Evolutionary conservation across 345 rosid genomes (phyloP).

Genomic region (Corchorus olitorius): DNA sequence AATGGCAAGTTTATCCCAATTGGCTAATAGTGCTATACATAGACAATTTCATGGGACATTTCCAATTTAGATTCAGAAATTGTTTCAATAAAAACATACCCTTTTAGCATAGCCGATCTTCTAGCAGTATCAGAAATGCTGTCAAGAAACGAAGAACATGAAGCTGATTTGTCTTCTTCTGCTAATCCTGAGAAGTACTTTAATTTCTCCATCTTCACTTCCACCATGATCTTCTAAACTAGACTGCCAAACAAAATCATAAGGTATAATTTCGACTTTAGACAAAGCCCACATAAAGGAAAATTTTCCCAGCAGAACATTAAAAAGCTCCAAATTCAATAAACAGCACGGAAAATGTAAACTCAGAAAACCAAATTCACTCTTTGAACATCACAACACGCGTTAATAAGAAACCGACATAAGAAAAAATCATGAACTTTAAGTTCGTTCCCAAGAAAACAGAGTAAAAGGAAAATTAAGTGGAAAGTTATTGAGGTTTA

Average conservation of each 20-base stretch:
- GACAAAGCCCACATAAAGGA: background rate
- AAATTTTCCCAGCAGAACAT: background rate
- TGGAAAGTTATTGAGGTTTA: background rate
- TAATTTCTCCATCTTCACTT: background rate
- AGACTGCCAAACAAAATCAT: background rate
- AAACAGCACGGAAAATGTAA: background rate
- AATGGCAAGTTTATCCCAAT: background rate
- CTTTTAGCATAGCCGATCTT: too few relatives aligned
- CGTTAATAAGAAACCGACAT: background rate
- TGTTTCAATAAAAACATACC: too few relatives aligned
- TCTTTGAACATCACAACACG: background rate
- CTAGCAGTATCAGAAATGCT: too few relatives aligned
- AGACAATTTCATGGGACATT: background rate
- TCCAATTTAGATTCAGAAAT: too few relatives aligned
- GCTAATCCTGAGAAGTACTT: background rate
- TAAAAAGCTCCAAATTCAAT: background rate
- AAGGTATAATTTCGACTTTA: background rate
- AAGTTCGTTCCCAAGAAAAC: background rate
- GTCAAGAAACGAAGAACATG: too few relatives aligned
- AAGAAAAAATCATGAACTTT: background rate
- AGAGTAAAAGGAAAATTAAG: background rate
- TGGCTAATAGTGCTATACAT: background rate
- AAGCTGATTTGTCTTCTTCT: too few relatives aligned
- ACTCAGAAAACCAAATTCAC: background rate
- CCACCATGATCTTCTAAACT: conserved; percentile 3